Conservation (phyloP, 306 rosid genomes). For the Sechiopsis laciniata region DNA sequence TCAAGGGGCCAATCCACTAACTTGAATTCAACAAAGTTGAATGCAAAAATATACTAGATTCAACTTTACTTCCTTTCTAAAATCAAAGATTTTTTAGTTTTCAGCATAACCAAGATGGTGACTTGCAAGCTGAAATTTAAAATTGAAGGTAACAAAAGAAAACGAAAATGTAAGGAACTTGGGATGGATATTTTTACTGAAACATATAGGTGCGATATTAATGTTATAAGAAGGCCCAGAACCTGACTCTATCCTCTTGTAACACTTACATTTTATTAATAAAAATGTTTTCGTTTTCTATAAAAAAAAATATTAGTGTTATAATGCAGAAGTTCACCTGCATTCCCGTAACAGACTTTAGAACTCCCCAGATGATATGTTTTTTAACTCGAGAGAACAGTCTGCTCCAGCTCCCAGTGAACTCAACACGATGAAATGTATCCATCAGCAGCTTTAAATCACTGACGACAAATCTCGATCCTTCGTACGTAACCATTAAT, state of each 20-base stretch:
- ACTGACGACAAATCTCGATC: slow-evolving; percentile 88
- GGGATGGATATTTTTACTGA: not conserved
- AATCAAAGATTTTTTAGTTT: slow-evolving; percentile 1
- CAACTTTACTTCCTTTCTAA: not conserved
- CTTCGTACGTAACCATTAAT: slow-evolving; percentile 82
- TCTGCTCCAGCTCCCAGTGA: slow-evolving; percentile 95
- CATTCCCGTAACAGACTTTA: slow-evolving; percentile 98
- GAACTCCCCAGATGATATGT: slow-evolving; percentile 98
- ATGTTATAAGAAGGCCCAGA: too few relatives aligned
- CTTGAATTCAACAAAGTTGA: not conserved
- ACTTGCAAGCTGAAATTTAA: not conserved
- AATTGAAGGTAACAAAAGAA: not conserved
- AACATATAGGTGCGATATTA: not conserved
- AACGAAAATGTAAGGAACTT: slow-evolving; percentile 6
- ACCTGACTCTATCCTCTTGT: too few relatives aligned
- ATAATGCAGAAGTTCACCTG: slow-evolving; percentile 46
- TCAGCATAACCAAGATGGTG: slow-evolving; percentile 8
- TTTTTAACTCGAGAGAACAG: slow-evolving; percentile 94
- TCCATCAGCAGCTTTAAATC: slow-evolving; percentile 98
- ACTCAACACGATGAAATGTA: slow-evolving; percentile 82
- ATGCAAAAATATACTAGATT: slow-evolving; percentile 6
- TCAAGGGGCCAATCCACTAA: not conserved
- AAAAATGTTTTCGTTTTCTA: too few relatives aligned
- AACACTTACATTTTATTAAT: too few relatives aligned
- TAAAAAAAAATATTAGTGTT: not conserved